phyloP scores from a whole-genome alignment of 371 early-diverging fungal species.

The Chytridiales sp. region DNA sequence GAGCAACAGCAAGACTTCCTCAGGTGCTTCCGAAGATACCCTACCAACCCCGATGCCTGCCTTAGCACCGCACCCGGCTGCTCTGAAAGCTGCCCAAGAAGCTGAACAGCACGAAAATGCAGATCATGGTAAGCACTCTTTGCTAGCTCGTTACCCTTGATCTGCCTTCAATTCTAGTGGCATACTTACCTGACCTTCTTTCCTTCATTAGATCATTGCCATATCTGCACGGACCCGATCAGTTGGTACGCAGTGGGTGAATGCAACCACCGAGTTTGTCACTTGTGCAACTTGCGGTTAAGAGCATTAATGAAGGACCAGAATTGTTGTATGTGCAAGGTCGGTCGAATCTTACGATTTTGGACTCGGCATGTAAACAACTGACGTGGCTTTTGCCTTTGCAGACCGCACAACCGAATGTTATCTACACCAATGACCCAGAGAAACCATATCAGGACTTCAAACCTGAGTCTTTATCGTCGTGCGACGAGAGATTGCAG shows the following conservation, averaged over 20 bases:
- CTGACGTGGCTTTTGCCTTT: background rate
- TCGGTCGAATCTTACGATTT: slow-evolving; percentile 26
- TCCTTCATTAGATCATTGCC: slow-evolving; percentile 55
- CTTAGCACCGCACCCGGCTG: slow-evolving; percentile 25
- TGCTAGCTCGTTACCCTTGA: background rate
- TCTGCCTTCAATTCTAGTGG: background rate
- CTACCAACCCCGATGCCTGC: background rate
- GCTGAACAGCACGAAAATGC: background rate
- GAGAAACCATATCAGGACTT: slow-evolving; percentile 54
- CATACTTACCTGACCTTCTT: background rate
- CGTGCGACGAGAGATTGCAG: slow-evolving; percentile 61
- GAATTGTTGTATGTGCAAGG: slow-evolving; percentile 90
- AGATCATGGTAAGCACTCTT: background rate
- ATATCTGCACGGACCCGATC: slow-evolving; percentile 88
- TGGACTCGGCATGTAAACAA: background rate
- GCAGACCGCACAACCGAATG: slow-evolving; percentile 60
- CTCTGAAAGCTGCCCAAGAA: slow-evolving; percentile 17
- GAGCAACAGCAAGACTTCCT: no score
- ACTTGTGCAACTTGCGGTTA: slow-evolving; percentile 82
- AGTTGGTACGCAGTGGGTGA: slow-evolving; percentile 77
- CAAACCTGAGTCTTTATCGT: slow-evolving; percentile 20
- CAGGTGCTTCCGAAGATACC: background rate
- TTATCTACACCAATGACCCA: slow-evolving; percentile 70
- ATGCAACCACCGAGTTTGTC: slow-evolving; percentile 92
- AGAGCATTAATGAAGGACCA: slow-evolving; percentile 82